A percentile compares a stretch with the other conserved stretches of the same genome.
phyloP scores from a whole-genome alignment of 345 rosid genomes.

The Raphanus raphanistrum region DNA sequence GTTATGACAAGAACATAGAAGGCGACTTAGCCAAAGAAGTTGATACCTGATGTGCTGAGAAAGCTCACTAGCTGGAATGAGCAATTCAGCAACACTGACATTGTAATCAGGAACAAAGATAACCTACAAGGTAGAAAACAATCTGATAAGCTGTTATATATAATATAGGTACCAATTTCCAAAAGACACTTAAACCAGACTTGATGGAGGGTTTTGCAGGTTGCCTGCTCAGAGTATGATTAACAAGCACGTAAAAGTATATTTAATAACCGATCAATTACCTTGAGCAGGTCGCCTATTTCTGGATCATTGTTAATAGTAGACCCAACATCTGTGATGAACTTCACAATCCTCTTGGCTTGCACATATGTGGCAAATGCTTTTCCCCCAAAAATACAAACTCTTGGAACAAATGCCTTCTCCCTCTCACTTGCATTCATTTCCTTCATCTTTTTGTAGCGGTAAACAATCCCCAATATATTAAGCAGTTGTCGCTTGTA shows the following conservation, averaged over 20 bases:
- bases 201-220: background rate
- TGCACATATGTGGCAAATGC: constrained; percentile 80
- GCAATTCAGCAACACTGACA: constrained; percentile 81
- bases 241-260: background rate
- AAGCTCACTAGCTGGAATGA: constrained; percentile 86
- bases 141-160: background rate
- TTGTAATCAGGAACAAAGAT: constrained; percentile 79
- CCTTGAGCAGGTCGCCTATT: constrained; percentile 77
- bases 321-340: constrained; percentile 71
- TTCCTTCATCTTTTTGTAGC: constrained; percentile 82
- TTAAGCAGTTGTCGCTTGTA: constrained; percentile 75
- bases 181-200: too few relatives aligned
- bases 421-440: constrained; percentile 57
- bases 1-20: background rate
- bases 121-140: too few relatives aligned
- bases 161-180: too few relatives aligned
- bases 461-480: constrained; percentile 67
- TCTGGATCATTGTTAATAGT: constrained; percentile 68
- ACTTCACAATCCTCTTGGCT: constrained; percentile 81
- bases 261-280: constrained; percentile 26
- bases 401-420: constrained; percentile 58
- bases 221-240: constrained; percentile 4
- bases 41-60: constrained; percentile 79
- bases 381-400: constrained; percentile 82
- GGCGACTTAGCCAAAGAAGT: constrained; percentile 7